Evolutionary conservation across 202 grass and related monocot species (phyloP), one percentile per base, ranked within the genome.

Genomic region (Miscanthus sacchariflorus): DNA sequence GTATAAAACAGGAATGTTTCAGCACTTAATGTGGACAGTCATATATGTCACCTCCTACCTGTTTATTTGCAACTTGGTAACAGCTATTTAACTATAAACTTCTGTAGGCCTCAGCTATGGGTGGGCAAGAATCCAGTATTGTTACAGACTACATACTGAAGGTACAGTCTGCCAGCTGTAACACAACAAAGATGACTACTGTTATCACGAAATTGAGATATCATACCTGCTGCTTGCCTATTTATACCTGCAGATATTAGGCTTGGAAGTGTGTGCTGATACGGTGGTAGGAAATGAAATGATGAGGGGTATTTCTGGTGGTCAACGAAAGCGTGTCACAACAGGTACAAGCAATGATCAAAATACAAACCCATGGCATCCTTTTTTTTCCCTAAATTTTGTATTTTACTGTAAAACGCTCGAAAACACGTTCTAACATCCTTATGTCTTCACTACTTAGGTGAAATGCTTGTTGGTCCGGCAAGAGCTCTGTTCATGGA

Each of bases 401-500:
- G 73, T 52, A 15, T 21, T 54, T 28, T 35, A 6, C 46, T 30
- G 24, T 49, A 40, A 64, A 66, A 78, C 5, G 9, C 49, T 77
- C n/a, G 27, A 56, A 77, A 11, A 76, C 46, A 76, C 15, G 21
- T 27, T 72, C 66, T 77, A 56, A 81, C 19, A 1, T 15, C 36
- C 30, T 65, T 45, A 72, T 21, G 36, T 78, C 13, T 86, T 79
- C 46, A 42, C 24, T 85, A 48, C 73, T 61, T 86, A 98, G 96
- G 97, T 87, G 97, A 99, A 89, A 99, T 99, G 92, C 87, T 99
- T 86, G 97, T 99, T 68, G 97, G 97, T 71, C 97, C 94, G 13
- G 93, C 97, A 80, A 93, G 90, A 88, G 97, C 94, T 68, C 76
- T 99, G 39, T 99, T 99, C 87, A 99, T 99, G 97, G 97, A 99